Percentiles rank a stretch among this genome's conserved stretches.
These are phyloP conservation scores for Tubosaeta sp. DNA, from an alignment of 768 basidiomycete genomes.

Conservation along the genomic window DNA sequence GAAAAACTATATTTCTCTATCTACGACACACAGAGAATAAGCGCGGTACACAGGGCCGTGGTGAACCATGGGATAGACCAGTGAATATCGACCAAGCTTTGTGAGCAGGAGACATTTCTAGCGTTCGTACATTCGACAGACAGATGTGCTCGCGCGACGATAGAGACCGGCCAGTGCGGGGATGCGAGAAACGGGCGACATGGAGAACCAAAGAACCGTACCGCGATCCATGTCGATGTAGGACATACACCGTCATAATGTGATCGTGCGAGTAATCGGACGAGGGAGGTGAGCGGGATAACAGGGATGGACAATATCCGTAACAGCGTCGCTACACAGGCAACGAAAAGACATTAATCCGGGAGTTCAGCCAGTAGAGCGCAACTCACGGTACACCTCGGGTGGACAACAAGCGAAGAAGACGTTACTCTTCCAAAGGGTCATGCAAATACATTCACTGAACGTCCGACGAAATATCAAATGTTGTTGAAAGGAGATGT, in stretches of 20 bases:
- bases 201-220: background rate
- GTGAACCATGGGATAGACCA: constrained; percentile 2
- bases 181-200: background rate
- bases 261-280: background rate
- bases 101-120: background rate
- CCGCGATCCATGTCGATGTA: background rate
- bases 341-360: background rate
- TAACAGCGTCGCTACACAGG: background rate
- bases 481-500: background rate
- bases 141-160: background rate
- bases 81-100: background rate
- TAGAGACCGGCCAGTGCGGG: background rate
- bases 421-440: background rate
- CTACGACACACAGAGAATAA: constrained; percentile 28
- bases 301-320: background rate
- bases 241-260: background rate
- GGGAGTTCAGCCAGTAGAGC: background rate
- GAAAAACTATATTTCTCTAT: constrained; percentile 35
- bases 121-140: background rate
- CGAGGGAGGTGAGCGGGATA: background rate
- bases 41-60: constrained; percentile 17
- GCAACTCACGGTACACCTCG: background rate
- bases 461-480: background rate
- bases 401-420: background rate
- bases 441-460: background rate